Percentiles rank a stretch among this genome's conserved stretches.
These are phyloP conservation scores for Blastocystis sp. DNA, from an alignment of 352 stramenopile species.

Conservation along the genomic window DNA sequence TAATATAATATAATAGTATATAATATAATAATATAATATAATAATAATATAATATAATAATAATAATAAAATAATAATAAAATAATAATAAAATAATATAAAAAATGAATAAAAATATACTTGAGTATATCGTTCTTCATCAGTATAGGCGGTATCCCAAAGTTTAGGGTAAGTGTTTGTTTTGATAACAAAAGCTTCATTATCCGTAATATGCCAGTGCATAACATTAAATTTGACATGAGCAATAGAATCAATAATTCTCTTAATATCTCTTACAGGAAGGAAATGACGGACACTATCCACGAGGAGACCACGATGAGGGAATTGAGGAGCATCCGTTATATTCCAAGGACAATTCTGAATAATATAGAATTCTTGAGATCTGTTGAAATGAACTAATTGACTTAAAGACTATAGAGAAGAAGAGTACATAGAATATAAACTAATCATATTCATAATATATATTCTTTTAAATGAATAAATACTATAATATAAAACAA, in stretches of 20 bases:
- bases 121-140: slow-evolving; percentile 44
- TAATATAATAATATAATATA: too few relatives aligned
- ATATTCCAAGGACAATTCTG: slow-evolving; percentile 36
- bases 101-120: neutral
- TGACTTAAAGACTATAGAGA: slow-evolving; percentile 50
- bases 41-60: too few relatives aligned
- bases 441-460: too few relatives aligned
- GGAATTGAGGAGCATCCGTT: slow-evolving; percentile 44
- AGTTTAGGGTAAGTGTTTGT: neutral
- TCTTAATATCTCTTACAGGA: slow-evolving; percentile 30
- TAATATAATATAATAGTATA: too few relatives aligned
- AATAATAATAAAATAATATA: too few relatives aligned
- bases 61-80: too few relatives aligned
- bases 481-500: too few relatives aligned
- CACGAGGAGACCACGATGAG: slow-evolving; percentile 39
- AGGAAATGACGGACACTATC: slow-evolving; percentile 39
- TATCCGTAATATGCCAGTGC: slow-evolving; percentile 40
- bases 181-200: slow-evolving; percentile 38
- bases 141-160: slow-evolving; percentile 34
- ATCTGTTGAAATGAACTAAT: slow-evolving; percentile 47
- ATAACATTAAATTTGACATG: slow-evolving; percentile 42
- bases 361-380: slow-evolving; percentile 36
- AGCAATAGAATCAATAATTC: slow-evolving; percentile 39
- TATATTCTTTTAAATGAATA: too few relatives aligned
- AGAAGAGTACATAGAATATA: too few relatives aligned